These are phyloP conservation scores for Cercophora scortea DNA, from an alignment of 495 filamentous ascomycete species.

Conservation along the genomic window DNA sequence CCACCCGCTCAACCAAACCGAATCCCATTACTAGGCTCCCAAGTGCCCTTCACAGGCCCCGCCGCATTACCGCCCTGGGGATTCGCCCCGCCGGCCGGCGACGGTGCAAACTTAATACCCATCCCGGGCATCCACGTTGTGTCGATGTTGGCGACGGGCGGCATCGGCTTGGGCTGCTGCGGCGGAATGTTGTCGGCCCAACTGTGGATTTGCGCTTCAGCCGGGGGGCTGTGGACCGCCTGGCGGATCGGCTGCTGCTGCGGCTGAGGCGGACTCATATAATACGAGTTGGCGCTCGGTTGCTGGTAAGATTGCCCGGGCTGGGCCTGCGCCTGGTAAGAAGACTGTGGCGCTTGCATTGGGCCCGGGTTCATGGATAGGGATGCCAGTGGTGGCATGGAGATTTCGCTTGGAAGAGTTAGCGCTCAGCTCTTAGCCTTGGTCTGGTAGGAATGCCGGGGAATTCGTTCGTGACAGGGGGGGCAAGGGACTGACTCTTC, in stretches of 20 bases:
- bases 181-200: slow-evolving; percentile 42
- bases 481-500: slow-evolving; percentile 50
- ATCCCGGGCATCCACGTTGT: slow-evolving; percentile 70
- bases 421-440: background rate
- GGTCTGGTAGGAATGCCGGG: background rate
- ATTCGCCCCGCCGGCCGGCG: slow-evolving; percentile 1
- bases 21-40: slow-evolving; percentile 58
- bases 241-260: slow-evolving; percentile 28
- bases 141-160: slow-evolving; percentile 27
- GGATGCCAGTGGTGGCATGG: slow-evolving; percentile 40
- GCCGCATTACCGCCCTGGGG: background rate
- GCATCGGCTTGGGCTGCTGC: slow-evolving; percentile 44
- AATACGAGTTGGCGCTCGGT: slow-evolving; percentile 9
- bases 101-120: slow-evolving; percentile 60
- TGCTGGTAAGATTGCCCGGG: slow-evolving; percentile 9
- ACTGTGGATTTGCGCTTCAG: slow-evolving; percentile 41
- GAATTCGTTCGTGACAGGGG: background rate
- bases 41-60: slow-evolving; percentile 30
- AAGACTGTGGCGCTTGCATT: slow-evolving; percentile 2
- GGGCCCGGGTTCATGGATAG: slow-evolving; percentile 26
- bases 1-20: slow-evolving; percentile 48
- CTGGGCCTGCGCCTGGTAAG: slow-evolving; percentile 2
- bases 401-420: slow-evolving; percentile 31
- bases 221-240: slow-evolving; percentile 17
- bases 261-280: slow-evolving; percentile 18